Evolutionary conservation across 1,284 basidiomycete genomes (phyloP), one percentile per base, ranked within the genome.

Genomic region (Leccinum cinnamomeum): DNA sequence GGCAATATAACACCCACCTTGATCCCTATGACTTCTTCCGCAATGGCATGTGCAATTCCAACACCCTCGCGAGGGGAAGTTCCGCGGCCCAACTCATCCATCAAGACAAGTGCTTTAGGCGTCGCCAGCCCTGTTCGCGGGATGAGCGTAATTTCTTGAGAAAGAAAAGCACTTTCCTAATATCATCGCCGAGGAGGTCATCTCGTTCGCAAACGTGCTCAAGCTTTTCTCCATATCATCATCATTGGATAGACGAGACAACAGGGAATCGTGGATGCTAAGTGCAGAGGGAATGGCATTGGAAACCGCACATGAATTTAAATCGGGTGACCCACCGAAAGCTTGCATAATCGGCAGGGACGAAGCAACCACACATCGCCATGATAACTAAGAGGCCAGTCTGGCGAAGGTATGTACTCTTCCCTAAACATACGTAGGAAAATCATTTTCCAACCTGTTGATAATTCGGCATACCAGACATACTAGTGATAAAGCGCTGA

Each of bases 171-270:
- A 56, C 69, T 54, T 64, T 87, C 92, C 89, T 37, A 96, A 76
- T 59, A 97, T 94, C 91, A 95, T 94, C 3, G 92, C 89, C 33
- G 88, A 89, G 1, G 91, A 88, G 0, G 89, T 86, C 92, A 98
- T 97, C 75, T 98, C 95, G 62, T 87, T 89, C 0, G 94, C 93
- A 76, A 98, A 98, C 0, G 95, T 97, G 66, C 95, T 97, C 14
- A 97, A 75, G 60, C 84, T 91, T 71, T 88, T 90, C 73, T 96
- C 93, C 69, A 95, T 84, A 67, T 94, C 89, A 68, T 95, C 95
- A 65, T 98, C 94, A 68, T 98, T 97, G 0, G 94, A 96, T 5
- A 98, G 80, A 8, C 96, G 86, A 3, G 90, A 91, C 25, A 98
- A 81, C 8, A 98, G 80, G 0, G 88, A 83, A 68, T 97, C 93